These are phyloP conservation scores for Tetrapyrgos nigripes DNA, from an alignment of 1,284 basidiomycete genomes.

Conservation along the genomic window DNA sequence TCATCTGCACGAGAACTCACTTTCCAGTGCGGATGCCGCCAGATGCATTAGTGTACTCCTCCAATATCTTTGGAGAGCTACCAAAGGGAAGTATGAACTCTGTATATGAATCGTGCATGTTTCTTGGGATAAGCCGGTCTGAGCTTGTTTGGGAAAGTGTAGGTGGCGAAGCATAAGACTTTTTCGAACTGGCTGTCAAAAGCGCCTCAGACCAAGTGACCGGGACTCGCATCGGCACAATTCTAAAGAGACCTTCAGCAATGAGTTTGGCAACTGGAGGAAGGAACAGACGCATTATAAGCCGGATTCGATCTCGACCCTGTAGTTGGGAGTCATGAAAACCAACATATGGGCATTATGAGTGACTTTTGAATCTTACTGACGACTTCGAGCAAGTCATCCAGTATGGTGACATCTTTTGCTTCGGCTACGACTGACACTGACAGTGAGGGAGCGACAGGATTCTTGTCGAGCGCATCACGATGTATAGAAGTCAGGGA, in stretches of 20 bases:
- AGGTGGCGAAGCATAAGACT: conserved; percentile 17
- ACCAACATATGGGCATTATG: conserved; percentile 2
- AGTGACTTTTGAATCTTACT: conserved; percentile 49
- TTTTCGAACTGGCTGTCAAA: conserved; percentile 30
- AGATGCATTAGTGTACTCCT: conserved; percentile 72
- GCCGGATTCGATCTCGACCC: conserved; percentile 61
- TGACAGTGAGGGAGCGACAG: conserved; percentile 14
- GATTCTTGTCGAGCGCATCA: not conserved
- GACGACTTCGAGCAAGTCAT: conserved; percentile 59
- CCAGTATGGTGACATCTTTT: conserved; percentile 64
- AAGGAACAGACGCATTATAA: conserved; percentile 53
- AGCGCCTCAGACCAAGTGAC: conserved; percentile 66
- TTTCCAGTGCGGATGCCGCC: conserved; percentile 75
- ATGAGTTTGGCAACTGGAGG: not conserved
- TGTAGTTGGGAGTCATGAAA: conserved; percentile 26
- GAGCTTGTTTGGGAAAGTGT: conserved; percentile 17
- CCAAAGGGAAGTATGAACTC: conserved; percentile 70
- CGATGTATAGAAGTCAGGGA: not conserved
- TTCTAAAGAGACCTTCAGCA: conserved; percentile 33
- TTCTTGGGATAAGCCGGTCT: conserved; percentile 45
- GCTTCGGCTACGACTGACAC: conserved; percentile 57
- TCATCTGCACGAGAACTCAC: conserved; percentile 33
- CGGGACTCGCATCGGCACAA: conserved; percentile 57
- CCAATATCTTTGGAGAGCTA: conserved; percentile 60
- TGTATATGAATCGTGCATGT: conserved; percentile 76